Evolutionary conservation across 1,139 yeast species (phyloP).

Genomic region (Sugiyamaella sp.): DNA sequence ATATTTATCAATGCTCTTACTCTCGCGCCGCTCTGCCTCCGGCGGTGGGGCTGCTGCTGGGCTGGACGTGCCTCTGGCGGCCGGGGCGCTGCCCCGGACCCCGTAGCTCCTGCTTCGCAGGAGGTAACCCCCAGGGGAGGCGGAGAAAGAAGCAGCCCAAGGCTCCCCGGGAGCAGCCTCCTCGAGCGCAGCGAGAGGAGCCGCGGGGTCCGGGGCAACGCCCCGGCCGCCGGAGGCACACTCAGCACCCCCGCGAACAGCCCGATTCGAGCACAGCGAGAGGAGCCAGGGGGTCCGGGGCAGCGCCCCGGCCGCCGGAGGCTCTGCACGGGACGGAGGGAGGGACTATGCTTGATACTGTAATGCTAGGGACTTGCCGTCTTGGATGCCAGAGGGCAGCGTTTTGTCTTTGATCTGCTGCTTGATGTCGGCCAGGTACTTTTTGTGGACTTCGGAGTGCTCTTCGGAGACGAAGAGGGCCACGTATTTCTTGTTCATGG

Average conservation of each 20-base stretch:
- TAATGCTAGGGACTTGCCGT: conserved; percentile 27
- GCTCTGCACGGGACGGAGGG: neutral
- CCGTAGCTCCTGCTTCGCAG: neutral
- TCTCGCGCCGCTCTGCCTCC: conserved; percentile 3
- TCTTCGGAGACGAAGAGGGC: conserved; percentile 57
- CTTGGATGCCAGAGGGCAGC: conserved; percentile 31
- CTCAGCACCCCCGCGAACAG: neutral
- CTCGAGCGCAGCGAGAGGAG: no score
- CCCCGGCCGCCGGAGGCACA: no score
- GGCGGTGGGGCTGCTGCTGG: conserved; percentile 15
- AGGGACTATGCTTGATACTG: conserved; percentile 10
- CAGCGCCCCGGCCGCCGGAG: conserved; percentile 16
- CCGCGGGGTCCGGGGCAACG: no score
- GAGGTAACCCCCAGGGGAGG: no score
- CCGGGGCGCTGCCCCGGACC: conserved; percentile 5
- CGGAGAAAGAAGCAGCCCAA: no score
- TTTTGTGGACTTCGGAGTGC: conserved; percentile 31
- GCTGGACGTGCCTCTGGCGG: conserved; percentile 14
- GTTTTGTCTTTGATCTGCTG: conserved; percentile 31
- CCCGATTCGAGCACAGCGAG: neutral
- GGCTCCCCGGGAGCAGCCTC: no score
- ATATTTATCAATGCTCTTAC: neutral
- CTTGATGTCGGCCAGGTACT: conserved; percentile 31
- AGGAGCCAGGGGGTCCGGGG: conserved; percentile 8
- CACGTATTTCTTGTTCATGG: conserved; percentile 77